These are phyloP conservation scores for Uromyces viciae-fabae DNA, from an alignment of 1,284 basidiomycete genomes.

Conservation along the genomic window DNA sequence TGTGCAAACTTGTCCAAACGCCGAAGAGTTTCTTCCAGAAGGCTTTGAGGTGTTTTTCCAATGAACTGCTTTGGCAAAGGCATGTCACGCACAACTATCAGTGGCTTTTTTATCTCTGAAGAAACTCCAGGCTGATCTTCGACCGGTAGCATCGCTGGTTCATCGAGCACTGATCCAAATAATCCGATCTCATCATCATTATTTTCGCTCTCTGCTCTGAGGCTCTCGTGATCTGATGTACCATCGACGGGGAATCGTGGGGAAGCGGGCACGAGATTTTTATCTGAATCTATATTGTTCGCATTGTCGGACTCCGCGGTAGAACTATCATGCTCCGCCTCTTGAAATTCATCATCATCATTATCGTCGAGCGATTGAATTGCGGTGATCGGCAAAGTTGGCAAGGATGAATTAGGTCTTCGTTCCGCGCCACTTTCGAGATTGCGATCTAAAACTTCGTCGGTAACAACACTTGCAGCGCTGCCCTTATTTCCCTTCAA, in stretches of 20 bases:
- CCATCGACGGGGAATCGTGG: not conserved
- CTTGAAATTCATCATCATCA: slow-evolving; percentile 20
- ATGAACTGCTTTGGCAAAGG: slow-evolving; percentile 74
- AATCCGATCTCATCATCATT: slow-evolving; percentile 64
- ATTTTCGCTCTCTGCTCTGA: slow-evolving; percentile 57
- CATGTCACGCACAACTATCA: slow-evolving; percentile 68
- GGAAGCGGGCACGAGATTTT: not conserved
- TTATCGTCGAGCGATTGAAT: slow-evolving; percentile 18
- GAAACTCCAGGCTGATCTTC: slow-evolving; percentile 58
- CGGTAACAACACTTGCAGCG: not conserved
- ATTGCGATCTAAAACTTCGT: slow-evolving; percentile 17
- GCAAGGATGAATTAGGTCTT: not conserved
- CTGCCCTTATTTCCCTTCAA: slow-evolving; percentile 31
- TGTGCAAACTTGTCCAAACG: slow-evolving; percentile 56
- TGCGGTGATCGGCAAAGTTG: slow-evolving; percentile 10
- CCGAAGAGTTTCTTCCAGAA: slow-evolving; percentile 65
- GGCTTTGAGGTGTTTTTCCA: slow-evolving; percentile 65
- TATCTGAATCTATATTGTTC: not conserved
- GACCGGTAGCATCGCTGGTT: slow-evolving; percentile 51
- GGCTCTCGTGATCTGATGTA: slow-evolving; percentile 52
- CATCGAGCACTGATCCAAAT: slow-evolving; percentile 72
- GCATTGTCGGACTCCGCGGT: not conserved
- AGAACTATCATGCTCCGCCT: not conserved
- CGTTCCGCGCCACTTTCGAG: not conserved
- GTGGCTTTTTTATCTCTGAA: slow-evolving; percentile 49